These are phyloP conservation scores for Leccinum broughii DNA, from an alignment of 768 basidiomycete species.

Conservation along the genomic window DNA sequence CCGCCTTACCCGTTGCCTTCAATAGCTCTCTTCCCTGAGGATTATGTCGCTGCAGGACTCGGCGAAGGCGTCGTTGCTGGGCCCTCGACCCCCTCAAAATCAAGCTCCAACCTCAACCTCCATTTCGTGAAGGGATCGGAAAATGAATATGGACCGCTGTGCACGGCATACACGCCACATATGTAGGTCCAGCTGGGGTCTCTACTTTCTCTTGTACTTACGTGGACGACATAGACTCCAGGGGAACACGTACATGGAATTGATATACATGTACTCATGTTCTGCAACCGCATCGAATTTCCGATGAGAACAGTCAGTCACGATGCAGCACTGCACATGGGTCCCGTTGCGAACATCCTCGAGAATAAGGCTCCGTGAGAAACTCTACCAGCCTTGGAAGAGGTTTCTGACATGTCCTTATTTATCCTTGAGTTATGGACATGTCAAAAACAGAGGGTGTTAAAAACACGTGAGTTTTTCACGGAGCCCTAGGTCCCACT, in stretches of 20 bases:
- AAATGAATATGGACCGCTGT: conserved; percentile 76
- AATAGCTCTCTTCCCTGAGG: conserved; percentile 47
- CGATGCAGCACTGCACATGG: not conserved
- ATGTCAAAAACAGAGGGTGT: too few species aligned
- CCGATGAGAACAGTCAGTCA: too few species aligned
- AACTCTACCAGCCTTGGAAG: too few species aligned
- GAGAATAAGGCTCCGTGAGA: not conserved
- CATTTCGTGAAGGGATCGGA: conserved; percentile 31
- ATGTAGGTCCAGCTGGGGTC: conserved; percentile 89
- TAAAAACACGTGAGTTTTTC: too few species aligned
- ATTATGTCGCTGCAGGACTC: conserved; percentile 93
- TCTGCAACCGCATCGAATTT: too few species aligned
- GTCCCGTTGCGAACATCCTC: not conserved
- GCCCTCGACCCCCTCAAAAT: conserved; percentile 95
- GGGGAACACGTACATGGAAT: too few species aligned
- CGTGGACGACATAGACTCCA: conserved; percentile 9
- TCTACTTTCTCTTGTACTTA: conserved; percentile 92
- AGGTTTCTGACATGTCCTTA: too few species aligned
- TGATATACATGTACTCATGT: too few species aligned
- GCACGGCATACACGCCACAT: conserved; percentile 68
- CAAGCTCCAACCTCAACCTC: conserved; percentile 59
- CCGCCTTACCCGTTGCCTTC: too few species aligned
- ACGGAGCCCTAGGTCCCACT: too few species aligned
- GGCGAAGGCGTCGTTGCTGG: conserved; percentile 91
- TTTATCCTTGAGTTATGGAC: too few species aligned